Evolutionary conservation across 371 early-diverging fungal species (phyloP).

Genomic region (Blyttiomyces sp.): DNA sequence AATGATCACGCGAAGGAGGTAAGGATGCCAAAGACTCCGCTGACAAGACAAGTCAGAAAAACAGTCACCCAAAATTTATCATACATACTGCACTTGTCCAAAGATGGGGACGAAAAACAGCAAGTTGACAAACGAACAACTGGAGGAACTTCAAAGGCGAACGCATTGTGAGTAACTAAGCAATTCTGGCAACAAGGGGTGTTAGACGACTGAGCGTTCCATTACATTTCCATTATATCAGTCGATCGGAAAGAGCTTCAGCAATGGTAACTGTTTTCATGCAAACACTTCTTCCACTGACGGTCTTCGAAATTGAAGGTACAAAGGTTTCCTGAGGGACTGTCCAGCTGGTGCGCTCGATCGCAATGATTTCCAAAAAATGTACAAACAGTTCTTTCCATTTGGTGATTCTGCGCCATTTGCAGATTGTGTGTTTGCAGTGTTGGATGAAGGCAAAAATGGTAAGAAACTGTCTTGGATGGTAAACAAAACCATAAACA

Average conservation of each 20-base stretch:
- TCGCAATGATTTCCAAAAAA: conserved; percentile 82
- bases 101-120: not conserved
- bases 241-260: conserved; percentile 92
- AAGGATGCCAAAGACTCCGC: too few species aligned
- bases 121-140: not conserved
- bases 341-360: conserved; percentile 85
- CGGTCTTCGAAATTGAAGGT: too few species aligned
- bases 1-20: too few species aligned
- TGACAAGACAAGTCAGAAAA: too few species aligned
- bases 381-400: conserved; percentile 95
- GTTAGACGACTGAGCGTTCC: not conserved
- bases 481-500: conserved; percentile 45
- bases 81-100: not conserved
- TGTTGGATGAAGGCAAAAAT: conserved; percentile 45
- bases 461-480: conserved; percentile 47
- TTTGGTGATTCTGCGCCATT: conserved; percentile 91
- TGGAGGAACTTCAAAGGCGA: not conserved
- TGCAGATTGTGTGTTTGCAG: conserved; percentile 64
- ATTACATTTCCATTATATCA: conserved; percentile 26
- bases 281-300: not conserved
- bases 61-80: too few species aligned
- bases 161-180: not conserved
- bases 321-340: conserved; percentile 91
- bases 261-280: conserved; percentile 66
- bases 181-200: not conserved